These are phyloP conservation scores for Neurospora sp. DNA, from an alignment of 495 filamentous ascomycete genomes.

Conservation along the genomic window DNA sequence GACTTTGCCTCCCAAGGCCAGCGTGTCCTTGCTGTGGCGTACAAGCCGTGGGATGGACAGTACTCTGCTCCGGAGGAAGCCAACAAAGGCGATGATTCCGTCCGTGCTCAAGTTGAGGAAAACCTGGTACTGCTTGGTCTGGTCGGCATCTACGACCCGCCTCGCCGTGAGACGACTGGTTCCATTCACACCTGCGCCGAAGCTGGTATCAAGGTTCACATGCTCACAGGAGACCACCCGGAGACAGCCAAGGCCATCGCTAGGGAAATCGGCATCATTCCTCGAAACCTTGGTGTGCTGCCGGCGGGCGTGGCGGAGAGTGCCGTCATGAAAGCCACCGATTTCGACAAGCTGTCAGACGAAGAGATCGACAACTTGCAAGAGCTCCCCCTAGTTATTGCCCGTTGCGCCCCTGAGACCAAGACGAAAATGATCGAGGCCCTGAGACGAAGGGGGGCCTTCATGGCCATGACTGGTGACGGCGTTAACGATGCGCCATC, in stretches of 20 bases:
- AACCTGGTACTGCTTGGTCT: constrained; percentile 56
- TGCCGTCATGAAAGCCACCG: constrained; percentile 51
- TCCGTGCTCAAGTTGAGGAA: constrained; percentile 41
- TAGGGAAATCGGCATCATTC: constrained; percentile 64
- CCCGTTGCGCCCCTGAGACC: constrained; percentile 55
- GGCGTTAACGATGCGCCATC: constrained; percentile 82
- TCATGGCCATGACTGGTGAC: constrained; percentile 61
- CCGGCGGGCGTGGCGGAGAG: constrained; percentile 42
- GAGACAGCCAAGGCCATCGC: constrained; percentile 70
- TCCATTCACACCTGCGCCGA: constrained; percentile 54
- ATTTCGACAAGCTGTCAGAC: constrained; percentile 53
- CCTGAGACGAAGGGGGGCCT: constrained; percentile 49
- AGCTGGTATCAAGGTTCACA: constrained; percentile 69
- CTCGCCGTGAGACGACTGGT: constrained; percentile 55
- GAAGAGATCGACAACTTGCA: constrained; percentile 47
- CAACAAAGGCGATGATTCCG: constrained; percentile 16
- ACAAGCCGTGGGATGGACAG: constrained; percentile 27
- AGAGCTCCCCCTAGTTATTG: constrained; percentile 54
- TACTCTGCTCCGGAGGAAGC: constrained; percentile 7
- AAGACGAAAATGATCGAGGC: constrained; percentile 62
- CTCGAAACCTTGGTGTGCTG: constrained; percentile 43
- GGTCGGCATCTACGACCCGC: constrained; percentile 67
- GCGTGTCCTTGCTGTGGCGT: constrained; percentile 67
- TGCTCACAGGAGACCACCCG: constrained; percentile 72
- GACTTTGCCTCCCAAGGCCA: constrained; percentile 65